Percentiles rank a stretch among this genome's conserved stretches.
Evolutionary conservation across 225 moss, liverwort and hornwort genomes (phyloP).

Genomic region (Ulota crispa): DNA sequence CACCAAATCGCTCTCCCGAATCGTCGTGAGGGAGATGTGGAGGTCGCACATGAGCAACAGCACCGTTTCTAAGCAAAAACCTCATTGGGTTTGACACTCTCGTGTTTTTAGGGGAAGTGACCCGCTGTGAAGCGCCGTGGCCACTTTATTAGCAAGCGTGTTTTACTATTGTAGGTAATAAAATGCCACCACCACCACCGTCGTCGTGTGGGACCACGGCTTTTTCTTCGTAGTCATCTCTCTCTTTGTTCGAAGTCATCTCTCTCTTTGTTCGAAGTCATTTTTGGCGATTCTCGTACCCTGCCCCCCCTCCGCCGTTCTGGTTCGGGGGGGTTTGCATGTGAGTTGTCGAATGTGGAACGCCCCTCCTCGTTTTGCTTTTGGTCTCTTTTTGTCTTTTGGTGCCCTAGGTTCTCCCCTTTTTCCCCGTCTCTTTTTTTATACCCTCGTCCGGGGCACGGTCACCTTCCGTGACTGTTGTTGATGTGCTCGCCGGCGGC

Average conservation of each 20-base stretch:
- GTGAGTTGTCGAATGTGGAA: constrained; percentile 37
- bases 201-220: constrained; percentile 22
- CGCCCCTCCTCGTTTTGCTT: constrained; percentile 5
- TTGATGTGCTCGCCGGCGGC: constrained; percentile 13
- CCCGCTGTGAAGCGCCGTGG: constrained; percentile 25
- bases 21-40: constrained; percentile 12
- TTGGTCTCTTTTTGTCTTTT: constrained; percentile 18
- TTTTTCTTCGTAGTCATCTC: not conserved
- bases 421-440: constrained; percentile 12
- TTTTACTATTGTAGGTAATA: not conserved
- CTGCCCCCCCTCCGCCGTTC: not conserved
- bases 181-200: not conserved
- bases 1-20: constrained; percentile 1
- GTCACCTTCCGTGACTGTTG: constrained; percentile 16
- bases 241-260: too few relatives aligned
- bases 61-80: not conserved
- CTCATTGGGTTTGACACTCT: not conserved
- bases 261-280: too few relatives aligned
- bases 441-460: not conserved
- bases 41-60: not conserved
- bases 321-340: not conserved
- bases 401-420: not conserved
- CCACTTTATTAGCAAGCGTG: not conserved
- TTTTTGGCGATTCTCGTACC: not conserved
- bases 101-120: constrained; percentile 8